Evolutionary conservation across 495 filamentous ascomycete species (phyloP), one percentile per base, ranked within the genome.

Genomic region (Aspergillus haitiensis): DNA sequence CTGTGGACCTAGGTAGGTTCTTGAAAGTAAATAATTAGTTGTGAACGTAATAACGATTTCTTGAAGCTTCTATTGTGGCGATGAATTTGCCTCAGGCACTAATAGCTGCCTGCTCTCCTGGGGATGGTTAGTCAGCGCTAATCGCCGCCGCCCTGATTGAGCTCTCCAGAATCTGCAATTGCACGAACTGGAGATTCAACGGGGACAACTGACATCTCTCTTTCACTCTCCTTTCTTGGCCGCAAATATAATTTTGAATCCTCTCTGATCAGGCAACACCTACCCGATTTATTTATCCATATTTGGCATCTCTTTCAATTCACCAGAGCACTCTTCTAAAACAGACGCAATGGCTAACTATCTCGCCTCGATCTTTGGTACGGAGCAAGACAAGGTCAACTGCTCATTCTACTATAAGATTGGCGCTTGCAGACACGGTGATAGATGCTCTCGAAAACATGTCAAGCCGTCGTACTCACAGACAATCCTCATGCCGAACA

Each of bases 311-410:
- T 27, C 34, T 34, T 31, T 34, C 48, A 51, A 34, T 31, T 48
- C n/a, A 52, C 13, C 11, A 55, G 12, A 15, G 2, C 37, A 10
- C 5, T 52, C 37, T 18, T 11, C 36, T 16, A 49, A 36, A 49
- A 36, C 42, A 12, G 44, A 37, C 72, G 78, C 50, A 72, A 88
- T 88, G 84, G 93, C 93, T 72, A 97, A 96, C 85, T 98, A 98
- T 72, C 92, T 98, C 73, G 94, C 94, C 72, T 96, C 91, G 69
- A 98, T 98, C 79, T 98, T 98, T 84, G 94, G 94, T 68, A 98
- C 94, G 7, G 95, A 98, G 81, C 95, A 97, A 74, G 94, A 98
- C 86, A 98, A 98, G 73, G 88, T 81, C 74, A 89, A 89, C 75
- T 89, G 88, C 76, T 86, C 82, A 47, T 91, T 91, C 81, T 91